A percentile compares a stretch with the other conserved stretches of the same genome.
phyloP scores from a whole-genome alignment of 2,329 filamentous ascomycete genomes.

The Alternaria sp. region DNA sequence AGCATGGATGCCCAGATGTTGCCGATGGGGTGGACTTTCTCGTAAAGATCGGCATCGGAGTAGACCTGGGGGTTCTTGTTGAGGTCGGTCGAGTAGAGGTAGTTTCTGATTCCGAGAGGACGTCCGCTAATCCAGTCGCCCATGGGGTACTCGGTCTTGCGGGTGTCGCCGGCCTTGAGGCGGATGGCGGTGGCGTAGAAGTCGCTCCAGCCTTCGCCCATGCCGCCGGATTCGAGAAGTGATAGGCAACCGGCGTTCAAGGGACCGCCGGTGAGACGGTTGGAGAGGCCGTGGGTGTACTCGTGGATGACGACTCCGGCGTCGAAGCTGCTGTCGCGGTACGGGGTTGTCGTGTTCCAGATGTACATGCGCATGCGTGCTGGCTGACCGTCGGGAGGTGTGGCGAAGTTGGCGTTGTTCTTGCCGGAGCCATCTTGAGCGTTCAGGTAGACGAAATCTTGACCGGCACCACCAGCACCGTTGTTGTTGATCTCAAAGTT shows the following conservation, averaged over 20 bases:
- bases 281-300: constrained; percentile 57
- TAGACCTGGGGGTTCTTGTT: constrained; percentile 61
- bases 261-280: constrained; percentile 65
- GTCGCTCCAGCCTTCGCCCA: constrained; percentile 66
- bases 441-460: constrained; percentile 63
- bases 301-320: constrained; percentile 65
- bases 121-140: constrained; percentile 59
- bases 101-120: constrained; percentile 56
- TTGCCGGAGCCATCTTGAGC: constrained; percentile 61
- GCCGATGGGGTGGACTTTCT: constrained; percentile 57
- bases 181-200: constrained; percentile 62
- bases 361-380: constrained; percentile 67
- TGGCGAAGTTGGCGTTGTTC: constrained; percentile 66
- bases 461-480: constrained; percentile 58
- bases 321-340: constrained; percentile 64
- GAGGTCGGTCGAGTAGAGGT: constrained; percentile 60
- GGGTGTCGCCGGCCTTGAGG: constrained; percentile 55
- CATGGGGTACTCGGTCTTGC: constrained; percentile 56
- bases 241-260: constrained; percentile 59
- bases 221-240: constrained; percentile 59
- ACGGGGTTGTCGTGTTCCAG: constrained; percentile 57
- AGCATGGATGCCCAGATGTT: constrained; percentile 61
- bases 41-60: constrained; percentile 50
- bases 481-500: constrained; percentile 68
- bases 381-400: constrained; percentile 47